A percentile compares a stretch with the other conserved stretches of the same genome.
Conservation (phyloP, 495 filamentous ascomycete species). For the Stereocaulon alpinum region DNA sequence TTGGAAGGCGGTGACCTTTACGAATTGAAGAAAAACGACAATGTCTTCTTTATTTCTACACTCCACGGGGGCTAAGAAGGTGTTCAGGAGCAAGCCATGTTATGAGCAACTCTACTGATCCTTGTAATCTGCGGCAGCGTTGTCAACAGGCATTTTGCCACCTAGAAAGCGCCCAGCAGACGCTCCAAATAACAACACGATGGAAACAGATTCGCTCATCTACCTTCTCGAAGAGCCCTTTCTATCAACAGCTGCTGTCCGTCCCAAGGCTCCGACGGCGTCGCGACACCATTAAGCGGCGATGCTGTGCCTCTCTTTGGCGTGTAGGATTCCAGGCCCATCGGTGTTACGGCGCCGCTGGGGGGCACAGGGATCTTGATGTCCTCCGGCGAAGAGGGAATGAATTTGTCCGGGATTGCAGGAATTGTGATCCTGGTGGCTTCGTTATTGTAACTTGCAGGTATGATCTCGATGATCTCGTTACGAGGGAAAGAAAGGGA, state of each 20-base stretch:
- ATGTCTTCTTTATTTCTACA: constrained; percentile 95
- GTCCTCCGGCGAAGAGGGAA: constrained; percentile 71
- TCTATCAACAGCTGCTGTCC: constrained; percentile 19
- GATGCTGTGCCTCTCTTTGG: constrained; percentile 30
- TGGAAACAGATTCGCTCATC: not conserved
- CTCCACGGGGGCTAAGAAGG: constrained; percentile 70
- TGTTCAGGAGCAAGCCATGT: not conserved
- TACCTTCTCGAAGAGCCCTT: constrained; percentile 20
- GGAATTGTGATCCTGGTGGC: constrained; percentile 77
- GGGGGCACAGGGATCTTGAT: constrained; percentile 71
- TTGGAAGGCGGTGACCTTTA: constrained; percentile 90
- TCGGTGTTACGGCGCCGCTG: constrained; percentile 42
- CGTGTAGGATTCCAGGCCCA: constrained; percentile 34
- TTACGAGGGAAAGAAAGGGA: constrained; percentile 88
- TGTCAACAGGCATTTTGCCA: not conserved
- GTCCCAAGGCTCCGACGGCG: constrained; percentile 12
- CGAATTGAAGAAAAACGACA: constrained; percentile 69
- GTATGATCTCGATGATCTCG: constrained; percentile 98
- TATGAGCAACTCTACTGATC: no score
- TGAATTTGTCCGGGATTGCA: constrained; percentile 46
- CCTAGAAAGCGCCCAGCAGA: not conserved
- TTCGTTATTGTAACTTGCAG: constrained; percentile 92
- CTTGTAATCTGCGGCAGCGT: not conserved
- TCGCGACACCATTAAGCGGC: constrained; percentile 13
- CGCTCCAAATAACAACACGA: not conserved